Evolutionary conservation across 306 rosid genomes (phyloP), one percentile per base, ranked within the genome.

Genomic region (Lathyrus tuberosus): DNA sequence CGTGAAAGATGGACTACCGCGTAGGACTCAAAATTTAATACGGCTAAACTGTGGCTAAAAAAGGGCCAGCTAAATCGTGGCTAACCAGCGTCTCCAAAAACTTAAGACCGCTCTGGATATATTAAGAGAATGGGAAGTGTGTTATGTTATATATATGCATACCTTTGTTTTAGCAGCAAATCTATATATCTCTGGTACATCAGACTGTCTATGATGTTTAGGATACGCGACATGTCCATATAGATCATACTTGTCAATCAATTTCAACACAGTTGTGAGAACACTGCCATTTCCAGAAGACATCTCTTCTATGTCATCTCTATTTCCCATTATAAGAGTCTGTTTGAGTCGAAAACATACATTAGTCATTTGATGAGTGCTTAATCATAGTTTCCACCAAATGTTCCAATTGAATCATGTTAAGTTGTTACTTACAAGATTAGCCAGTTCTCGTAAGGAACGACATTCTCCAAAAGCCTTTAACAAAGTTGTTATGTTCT

Each of bases 191-290:
- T 91, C 97, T 0, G 97, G 97, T 79, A 91, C 96, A 79, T 91
- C 97, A 44, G 79, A 77, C 74, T 91, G 97, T 76, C 69, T 91
- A 81, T 91, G 97, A 81, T 91, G 97, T 84, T 91, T 91, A 5
- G 97, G 97, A 70, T 87, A 91, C 4, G 97, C 96, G 1, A 91
- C 97, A 79, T 83, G 91, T 30, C 97, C 97, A 17, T 91, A 91
- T 10, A 91, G 80, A 66, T 91, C 96, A 80, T 84, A 91, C 69
- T 91, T 89, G 78, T 91, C 97, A 60, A 91, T 87, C 79, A 91
- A 52, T 78, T 91, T 91, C 79, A 91, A 70, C 70, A 87, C 96
- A 9, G 89, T 89, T 41, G 84, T 85, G 67, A 91, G 97, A 65
- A 91, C 95, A 76, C 78, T 83, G 14, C 95, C 94, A 78, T 76